These are phyloP conservation scores for Zygoascus ofunaensis DNA, from an alignment of 805 yeast genomes.

Conservation along the genomic window DNA sequence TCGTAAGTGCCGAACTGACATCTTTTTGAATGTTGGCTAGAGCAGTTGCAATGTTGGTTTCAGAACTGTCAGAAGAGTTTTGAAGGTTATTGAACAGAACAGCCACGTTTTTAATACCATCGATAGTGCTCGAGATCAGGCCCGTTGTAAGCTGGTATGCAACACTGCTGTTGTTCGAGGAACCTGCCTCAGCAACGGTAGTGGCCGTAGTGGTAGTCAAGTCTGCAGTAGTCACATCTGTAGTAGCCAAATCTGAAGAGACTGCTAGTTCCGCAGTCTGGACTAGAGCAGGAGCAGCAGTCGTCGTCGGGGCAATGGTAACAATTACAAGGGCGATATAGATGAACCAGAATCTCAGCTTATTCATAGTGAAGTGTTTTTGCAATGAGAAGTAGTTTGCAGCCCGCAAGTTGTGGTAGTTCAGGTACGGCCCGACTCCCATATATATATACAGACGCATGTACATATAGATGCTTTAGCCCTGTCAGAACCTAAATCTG, in stretches of 20 bases:
- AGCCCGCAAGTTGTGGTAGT: too few relatives aligned
- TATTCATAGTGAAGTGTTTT: too few relatives aligned
- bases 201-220: slow-evolving; percentile 2
- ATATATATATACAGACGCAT: too few relatives aligned
- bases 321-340: too few relatives aligned
- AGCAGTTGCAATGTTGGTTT: neutral
- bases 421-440: too few relatives aligned
- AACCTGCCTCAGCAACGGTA: neutral
- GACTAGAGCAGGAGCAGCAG: neutral
- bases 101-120: neutral
- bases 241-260: neutral
- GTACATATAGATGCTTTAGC: too few relatives aligned
- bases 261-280: neutral
- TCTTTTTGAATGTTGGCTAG: neutral
- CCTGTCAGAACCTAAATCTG: too few relatives aligned
- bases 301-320: too few relatives aligned
- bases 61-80: neutral
- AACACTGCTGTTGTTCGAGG: neutral
- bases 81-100: neutral
- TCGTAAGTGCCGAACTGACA: neutral
- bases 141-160: too few relatives aligned
- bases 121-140: neutral
- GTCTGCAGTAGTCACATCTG: neutral
- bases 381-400: too few relatives aligned
- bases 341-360: too few relatives aligned